Evolutionary conservation across 768 basidiomycete genomes (phyloP).

Genomic region (Nidularia pulvinata): DNA sequence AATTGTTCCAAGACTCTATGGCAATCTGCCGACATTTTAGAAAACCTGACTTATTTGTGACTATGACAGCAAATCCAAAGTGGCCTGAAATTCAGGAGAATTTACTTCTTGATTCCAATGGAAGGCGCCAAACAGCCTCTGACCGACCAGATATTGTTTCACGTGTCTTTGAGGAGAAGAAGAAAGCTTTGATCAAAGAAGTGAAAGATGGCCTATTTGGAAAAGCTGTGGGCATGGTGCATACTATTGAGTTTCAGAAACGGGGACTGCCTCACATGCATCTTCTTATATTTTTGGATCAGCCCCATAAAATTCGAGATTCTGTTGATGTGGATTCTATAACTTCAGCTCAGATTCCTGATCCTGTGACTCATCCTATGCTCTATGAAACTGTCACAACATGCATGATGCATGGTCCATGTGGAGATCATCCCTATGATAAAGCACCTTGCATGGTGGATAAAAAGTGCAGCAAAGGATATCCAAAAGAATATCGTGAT

Average conservation of each 20-base stretch:
- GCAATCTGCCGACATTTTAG: conserved; percentile 34
- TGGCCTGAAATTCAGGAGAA: conserved; percentile 45
- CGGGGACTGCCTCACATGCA: conserved; percentile 56
- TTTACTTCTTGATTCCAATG: conserved; percentile 25
- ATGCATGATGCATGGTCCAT: conserved; percentile 50
- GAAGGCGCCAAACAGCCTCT: conserved; percentile 19
- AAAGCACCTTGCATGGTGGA: conserved; percentile 37
- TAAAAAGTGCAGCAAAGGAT: conserved; percentile 39
- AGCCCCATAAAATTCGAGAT: conserved; percentile 24
- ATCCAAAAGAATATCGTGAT: conserved; percentile 34
- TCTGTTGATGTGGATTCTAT: conserved; percentile 33
- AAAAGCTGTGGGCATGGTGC: conserved; percentile 35
- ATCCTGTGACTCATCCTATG: conserved; percentile 29
- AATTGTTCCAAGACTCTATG: conserved; percentile 42
- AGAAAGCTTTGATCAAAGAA: conserved; percentile 26
- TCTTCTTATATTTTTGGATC: conserved; percentile 38
- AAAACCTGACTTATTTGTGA: conserved; percentile 46
- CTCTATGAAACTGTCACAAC: conserved; percentile 36
- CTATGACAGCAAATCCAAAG: conserved; percentile 48
- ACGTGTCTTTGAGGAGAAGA: conserved; percentile 43
- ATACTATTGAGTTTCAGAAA: conserved; percentile 61
- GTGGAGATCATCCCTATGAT: conserved; percentile 25
- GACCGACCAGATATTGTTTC: conserved; percentile 50
- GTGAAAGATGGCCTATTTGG: conserved; percentile 43
- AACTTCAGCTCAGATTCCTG: conserved; percentile 41